Percentiles rank a stretch among this genome's conserved stretches.
phyloP scores from a whole-genome alignment of 345 rosid species.

The Linum usitatissimum region DNA sequence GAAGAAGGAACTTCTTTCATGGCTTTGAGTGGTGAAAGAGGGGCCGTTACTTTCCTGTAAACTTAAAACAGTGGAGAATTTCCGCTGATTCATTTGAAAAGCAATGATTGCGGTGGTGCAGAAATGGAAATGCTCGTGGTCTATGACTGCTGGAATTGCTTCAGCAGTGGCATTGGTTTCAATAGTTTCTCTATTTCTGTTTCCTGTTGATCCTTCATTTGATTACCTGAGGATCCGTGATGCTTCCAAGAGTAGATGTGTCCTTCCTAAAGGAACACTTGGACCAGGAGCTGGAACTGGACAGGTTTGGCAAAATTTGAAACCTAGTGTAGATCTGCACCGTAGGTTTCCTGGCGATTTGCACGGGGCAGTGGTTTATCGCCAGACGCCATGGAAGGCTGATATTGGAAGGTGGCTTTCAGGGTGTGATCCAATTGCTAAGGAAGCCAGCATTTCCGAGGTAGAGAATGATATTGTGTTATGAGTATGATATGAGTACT shows the following conservation, averaged over 20 bases:
- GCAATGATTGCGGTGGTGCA: conserved; percentile 13
- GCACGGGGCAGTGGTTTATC: conserved; percentile 60
- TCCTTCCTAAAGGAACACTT: conserved; percentile 33
- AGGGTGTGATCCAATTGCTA: conserved; percentile 51
- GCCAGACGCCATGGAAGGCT: conserved; percentile 81
- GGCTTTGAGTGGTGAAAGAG: neutral
- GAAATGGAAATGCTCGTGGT: conserved; percentile 68
- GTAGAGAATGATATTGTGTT: conserved; percentile 19
- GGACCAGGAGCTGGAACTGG: conserved; percentile 14
- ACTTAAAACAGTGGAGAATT: neutral
- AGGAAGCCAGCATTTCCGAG: conserved; percentile 49
- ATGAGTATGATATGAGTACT: neutral
- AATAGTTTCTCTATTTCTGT: conserved; percentile 56
- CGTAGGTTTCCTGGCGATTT: conserved; percentile 59
- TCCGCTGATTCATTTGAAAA: neutral
- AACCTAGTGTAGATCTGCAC: conserved; percentile 33
- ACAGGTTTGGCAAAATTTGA: conserved; percentile 14
- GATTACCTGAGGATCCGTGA: conserved; percentile 37
- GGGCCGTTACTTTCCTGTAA: neutral
- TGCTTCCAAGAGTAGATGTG: conserved; percentile 32
- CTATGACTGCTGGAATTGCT: conserved; percentile 47
- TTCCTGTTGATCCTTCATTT: conserved; percentile 63
- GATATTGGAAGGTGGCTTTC: conserved; percentile 85
- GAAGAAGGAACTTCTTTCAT: neutral
- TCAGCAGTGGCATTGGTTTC: conserved; percentile 53